These are phyloP conservation scores for Skeletonema marinoi DNA, from an alignment of 108 stramenopile genomes.

Conservation along the genomic window DNA sequence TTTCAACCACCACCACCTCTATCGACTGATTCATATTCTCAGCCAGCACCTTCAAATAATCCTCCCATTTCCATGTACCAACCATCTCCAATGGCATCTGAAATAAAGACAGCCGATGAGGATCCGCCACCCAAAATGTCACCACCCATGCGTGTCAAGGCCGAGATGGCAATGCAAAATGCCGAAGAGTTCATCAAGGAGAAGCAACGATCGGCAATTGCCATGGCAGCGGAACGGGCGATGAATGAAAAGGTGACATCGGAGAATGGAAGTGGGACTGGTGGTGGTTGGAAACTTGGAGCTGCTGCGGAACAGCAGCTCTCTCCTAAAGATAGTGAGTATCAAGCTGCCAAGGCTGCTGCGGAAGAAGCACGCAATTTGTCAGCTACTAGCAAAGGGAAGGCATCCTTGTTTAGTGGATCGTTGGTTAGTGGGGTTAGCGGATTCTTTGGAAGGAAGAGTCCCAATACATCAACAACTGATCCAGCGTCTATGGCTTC, in stretches of 20 bases:
- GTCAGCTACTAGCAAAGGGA: slow-evolving; percentile 5
- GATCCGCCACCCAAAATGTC: not conserved
- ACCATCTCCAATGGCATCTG: not conserved
- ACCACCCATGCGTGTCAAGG: slow-evolving; percentile 39
- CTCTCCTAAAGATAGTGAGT: slow-evolving; percentile 29
- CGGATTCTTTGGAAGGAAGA: not conserved
- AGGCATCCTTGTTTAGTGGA: slow-evolving; percentile 24
- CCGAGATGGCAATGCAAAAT: slow-evolving; percentile 27
- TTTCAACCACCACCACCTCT: not conserved
- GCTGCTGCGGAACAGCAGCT: not conserved
- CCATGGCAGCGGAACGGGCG: slow-evolving; percentile 42
- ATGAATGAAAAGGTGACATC: slow-evolving; percentile 15
- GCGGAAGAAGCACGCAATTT: slow-evolving; percentile 40
- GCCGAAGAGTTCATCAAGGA: slow-evolving; percentile 45
- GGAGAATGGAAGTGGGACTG: not conserved
- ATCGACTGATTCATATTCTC: not conserved
- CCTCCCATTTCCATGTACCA: not conserved
- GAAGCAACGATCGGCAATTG: slow-evolving; percentile 40
- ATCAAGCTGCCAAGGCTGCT: slow-evolving; percentile 46
- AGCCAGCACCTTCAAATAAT: not conserved
- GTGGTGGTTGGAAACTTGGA: not conserved
- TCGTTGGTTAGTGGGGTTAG: slow-evolving; percentile 27
- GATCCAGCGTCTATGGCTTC: slow-evolving; percentile 8
- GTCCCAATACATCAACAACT: not conserved
- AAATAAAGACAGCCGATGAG: not conserved